phyloP scores from a whole-genome alignment of 2,329 filamentous ascomycete genomes.

The Achaetomium macrosporum region DNA sequence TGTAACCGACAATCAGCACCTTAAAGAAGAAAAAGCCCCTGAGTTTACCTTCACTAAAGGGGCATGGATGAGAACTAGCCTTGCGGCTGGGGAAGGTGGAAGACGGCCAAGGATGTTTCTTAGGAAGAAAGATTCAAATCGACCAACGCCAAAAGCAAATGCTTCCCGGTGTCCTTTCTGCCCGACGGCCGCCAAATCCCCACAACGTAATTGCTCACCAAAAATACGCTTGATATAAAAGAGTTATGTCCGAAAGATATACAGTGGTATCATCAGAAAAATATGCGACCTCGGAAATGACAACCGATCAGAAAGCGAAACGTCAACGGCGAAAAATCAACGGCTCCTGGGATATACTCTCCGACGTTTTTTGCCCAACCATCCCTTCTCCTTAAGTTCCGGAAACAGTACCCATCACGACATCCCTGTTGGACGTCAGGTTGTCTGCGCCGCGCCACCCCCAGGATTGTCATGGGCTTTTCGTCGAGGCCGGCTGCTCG shows the following conservation, averaged over 20 bases:
- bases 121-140: not conserved
- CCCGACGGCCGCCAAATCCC: not conserved
- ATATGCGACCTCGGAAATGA: not conserved
- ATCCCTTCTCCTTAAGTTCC: too few species aligned
- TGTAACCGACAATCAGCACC: too few species aligned
- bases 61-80: too few species aligned
- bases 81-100: too few species aligned
- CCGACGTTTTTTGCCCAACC: too few species aligned
- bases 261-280: slow-evolving; percentile 17
- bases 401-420: not conserved
- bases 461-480: slow-evolving; percentile 12
- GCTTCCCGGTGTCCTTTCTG: not conserved
- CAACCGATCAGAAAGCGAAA: not conserved
- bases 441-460: not conserved
- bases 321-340: too few species aligned
- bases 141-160: not conserved
- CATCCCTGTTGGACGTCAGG: not conserved
- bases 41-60: too few species aligned
- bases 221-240: slow-evolving; percentile 8
- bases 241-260: slow-evolving; percentile 3
- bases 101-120: too few species aligned
- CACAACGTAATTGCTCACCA: not conserved
- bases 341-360: too few species aligned
- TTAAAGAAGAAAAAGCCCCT: too few species aligned
- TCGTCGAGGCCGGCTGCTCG: slow-evolving; percentile 46